phyloP scores from a whole-genome alignment of 73 alveolate species.

The Paramecium biaurelia region DNA sequence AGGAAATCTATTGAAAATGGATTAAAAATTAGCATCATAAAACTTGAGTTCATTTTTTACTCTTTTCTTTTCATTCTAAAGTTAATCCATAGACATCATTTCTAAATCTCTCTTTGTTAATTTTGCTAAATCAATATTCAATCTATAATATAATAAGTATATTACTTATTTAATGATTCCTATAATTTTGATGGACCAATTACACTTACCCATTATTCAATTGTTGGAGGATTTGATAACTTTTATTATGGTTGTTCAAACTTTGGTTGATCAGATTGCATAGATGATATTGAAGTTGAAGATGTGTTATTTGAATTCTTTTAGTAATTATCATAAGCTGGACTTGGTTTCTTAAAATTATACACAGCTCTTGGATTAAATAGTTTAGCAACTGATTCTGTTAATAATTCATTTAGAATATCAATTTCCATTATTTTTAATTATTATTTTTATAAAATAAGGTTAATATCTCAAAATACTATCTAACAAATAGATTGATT shows the following conservation, averaged over 20 bases:
- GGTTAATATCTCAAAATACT: background rate
- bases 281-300: constrained; percentile 6
- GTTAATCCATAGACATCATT: constrained; percentile 66
- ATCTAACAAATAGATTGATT: no score
- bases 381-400: constrained; percentile 72
- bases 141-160: background rate
- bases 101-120: constrained; percentile 68
- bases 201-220: background rate
- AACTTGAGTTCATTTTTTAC: constrained; percentile 84
- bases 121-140: background rate
- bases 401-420: constrained; percentile 77
- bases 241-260: constrained; percentile 59
- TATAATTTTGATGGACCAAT: constrained; percentile 61
- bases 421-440: constrained; percentile 74
- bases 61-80: constrained; percentile 72
- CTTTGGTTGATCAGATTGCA: constrained; percentile 49
- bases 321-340: constrained; percentile 53
- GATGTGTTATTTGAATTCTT: constrained; percentile 42
- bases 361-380: constrained; percentile 56
- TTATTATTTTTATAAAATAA: background rate
- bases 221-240: constrained; percentile 41
- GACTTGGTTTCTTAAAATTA: background rate
- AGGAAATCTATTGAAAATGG: constrained; percentile 74
- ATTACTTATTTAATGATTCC: constrained; percentile 46
- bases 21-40: constrained; percentile 76